phyloP scores from a whole-genome alignment of 495 filamentous ascomycete species.

The Hypoxylon subgilvum region DNA sequence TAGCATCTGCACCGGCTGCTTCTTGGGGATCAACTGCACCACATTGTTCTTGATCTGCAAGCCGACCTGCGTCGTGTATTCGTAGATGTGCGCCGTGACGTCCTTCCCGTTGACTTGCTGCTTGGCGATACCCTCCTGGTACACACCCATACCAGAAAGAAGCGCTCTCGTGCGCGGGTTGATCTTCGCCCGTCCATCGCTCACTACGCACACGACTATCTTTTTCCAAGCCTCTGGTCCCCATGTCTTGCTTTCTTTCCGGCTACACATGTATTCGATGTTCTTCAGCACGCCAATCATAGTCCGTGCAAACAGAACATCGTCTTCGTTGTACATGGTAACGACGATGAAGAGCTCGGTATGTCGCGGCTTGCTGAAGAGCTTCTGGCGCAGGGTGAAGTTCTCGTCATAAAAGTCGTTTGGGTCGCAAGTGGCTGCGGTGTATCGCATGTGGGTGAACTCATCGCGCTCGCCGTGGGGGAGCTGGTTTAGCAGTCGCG shows the following conservation, averaged over 20 bases:
- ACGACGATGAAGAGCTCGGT: constrained; percentile 98
- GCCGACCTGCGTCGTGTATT: constrained; percentile 94
- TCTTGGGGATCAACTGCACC: constrained; percentile 77
- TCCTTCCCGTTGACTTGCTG: constrained; percentile 97
- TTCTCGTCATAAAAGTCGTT: constrained; percentile 82
- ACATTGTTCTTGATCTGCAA: constrained; percentile 87
- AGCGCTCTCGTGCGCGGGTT: constrained; percentile 90
- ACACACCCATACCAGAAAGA: constrained; percentile 90
- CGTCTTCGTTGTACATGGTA: constrained; percentile 99
- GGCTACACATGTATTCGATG: constrained; percentile 93
- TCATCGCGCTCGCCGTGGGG: constrained; percentile 93
- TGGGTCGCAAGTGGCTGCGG: constrained; percentile 95
- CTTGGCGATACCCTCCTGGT: constrained; percentile 98
- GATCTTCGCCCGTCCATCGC: constrained; percentile 98
- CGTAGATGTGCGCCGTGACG: constrained; percentile 98
- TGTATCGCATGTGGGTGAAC: constrained; percentile 99
- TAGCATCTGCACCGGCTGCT: constrained; percentile 90
- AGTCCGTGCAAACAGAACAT: constrained; percentile 92
- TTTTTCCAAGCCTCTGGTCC: constrained; percentile 99
- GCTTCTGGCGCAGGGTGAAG: constrained; percentile 90
- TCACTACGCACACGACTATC: constrained; percentile 98
- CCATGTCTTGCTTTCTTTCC: constrained; percentile 93
- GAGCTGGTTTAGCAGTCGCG: constrained; percentile 81
- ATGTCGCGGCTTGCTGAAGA: constrained; percentile 90
- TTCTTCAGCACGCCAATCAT: constrained; percentile 99